Base-by-base conservation (phyloP, 352 stramenopile genomes). In the Thraustochytrium sp. region DNA sequence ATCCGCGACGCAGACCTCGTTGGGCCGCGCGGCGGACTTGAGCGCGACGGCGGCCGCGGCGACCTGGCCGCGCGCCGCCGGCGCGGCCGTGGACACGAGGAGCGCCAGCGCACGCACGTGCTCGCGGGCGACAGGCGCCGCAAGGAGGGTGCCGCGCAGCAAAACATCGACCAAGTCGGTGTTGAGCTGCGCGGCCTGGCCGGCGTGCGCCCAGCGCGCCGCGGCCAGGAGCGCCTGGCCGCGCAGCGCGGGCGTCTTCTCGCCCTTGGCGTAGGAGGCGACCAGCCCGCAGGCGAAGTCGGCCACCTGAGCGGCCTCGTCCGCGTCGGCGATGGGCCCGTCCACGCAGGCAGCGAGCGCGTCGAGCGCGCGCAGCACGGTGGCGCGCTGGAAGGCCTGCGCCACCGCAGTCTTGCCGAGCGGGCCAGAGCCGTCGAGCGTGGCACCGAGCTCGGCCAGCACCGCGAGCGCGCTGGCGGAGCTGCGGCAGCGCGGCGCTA, bases 361-460 rank as follows among this genome's bases (percentile, higher is more conserved):
- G 38, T 75, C 74, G 31, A 83, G 46, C 18, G 74, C 51, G 9
- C 18, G 16, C 16, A 76, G 4, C 21, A 76, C 38, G 38, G 74
- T 23, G 34, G n/a, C 56, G 37, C 74, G 72, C 49, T 82, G 72
- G 37, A 82, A 82, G 18, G 46, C 23, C 53, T 82, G 72, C 9
- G 72, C 72, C 16, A 82, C 72, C 9, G 44, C 72, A 2, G 42
- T 23, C 54, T 82, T 82, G 72, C 72, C 72, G 18, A 63, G 49
- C 26, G 48, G 16, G 0, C 72, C 72, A 9, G 72, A 46, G 16
- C 72, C 72, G 34, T 64, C 37, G 16, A 82, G 54, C 13, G 46
- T 68, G 49, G 34, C 36, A 11, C 46, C 37, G 26, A 82, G 72
- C 23, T 76, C 49, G 34, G 5, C 11, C 23, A 82, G 54, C 21